These are phyloP conservation scores for Naganishia onofrii DNA, from an alignment of 768 basidiomycete genomes.

Conservation along the genomic window DNA sequence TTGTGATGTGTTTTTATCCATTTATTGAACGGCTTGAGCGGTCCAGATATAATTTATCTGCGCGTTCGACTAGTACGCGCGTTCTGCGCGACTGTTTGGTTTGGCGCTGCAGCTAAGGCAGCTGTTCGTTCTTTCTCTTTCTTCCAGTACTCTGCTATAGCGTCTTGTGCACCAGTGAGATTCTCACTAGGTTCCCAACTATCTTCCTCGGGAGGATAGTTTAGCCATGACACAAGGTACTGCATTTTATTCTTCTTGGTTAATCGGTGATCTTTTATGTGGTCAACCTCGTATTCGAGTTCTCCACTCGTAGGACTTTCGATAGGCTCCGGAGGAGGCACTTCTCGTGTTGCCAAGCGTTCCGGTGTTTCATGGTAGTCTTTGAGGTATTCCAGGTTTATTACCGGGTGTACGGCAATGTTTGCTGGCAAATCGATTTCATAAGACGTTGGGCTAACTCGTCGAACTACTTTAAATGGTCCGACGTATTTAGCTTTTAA, in stretches of 20 bases:
- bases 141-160: neutral
- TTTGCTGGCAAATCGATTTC: conserved; percentile 18
- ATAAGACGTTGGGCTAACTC: conserved; percentile 1
- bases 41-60: too few species aligned
- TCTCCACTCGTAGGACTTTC: too few species aligned
- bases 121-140: neutral
- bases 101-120: too few species aligned
- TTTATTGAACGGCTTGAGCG: too few species aligned
- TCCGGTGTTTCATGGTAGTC: conserved; percentile 4
- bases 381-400: conserved; percentile 26
- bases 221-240: neutral
- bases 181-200: conserved; percentile 1
- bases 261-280: too few species aligned
- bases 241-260: conserved; percentile 1
- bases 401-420: conserved; percentile 17
- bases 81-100: too few species aligned
- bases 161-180: neutral
- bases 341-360: neutral
- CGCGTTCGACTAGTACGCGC: too few species aligned
- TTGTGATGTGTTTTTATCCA: too few species aligned
- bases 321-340: too few species aligned
- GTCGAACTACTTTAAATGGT: neutral
- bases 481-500: conserved; percentile 14
- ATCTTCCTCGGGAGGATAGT: conserved; percentile 6
- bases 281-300: too few species aligned